phyloP scores from a whole-genome alignment of 495 filamentous ascomycete species.

The Hypoxylon cercidicola region DNA sequence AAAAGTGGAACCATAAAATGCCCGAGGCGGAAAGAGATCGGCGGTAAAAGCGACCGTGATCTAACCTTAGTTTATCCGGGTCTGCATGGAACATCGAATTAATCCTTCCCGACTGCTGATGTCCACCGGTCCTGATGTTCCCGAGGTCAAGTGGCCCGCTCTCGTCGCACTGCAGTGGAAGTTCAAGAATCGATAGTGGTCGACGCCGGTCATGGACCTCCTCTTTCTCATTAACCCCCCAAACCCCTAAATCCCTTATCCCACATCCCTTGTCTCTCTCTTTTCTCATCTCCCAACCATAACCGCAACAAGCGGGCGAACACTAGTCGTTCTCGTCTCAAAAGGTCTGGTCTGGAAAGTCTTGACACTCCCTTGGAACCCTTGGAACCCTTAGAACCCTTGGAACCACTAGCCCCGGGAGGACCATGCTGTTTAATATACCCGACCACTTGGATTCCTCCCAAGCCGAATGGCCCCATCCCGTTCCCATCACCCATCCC shows the following conservation, averaged over 20 bases:
- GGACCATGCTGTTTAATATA: conserved; percentile 37
- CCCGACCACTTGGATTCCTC: conserved; percentile 42
- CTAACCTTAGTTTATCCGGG: no score
- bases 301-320: neutral
- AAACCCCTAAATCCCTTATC: neutral
- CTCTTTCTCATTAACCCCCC: no score
- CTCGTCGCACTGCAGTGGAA: no score
- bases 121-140: no score
- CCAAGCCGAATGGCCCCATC: conserved; percentile 24
- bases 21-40: no score
- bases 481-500: conserved; percentile 38
- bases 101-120: no score
- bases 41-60: no score
- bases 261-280: neutral
- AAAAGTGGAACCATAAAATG: no score
- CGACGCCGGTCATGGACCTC: neutral
- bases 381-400: conserved; percentile 18
- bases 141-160: no score
- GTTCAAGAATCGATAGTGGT: no score
- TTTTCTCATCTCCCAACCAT: neutral
- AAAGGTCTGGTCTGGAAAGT: conserved; percentile 13
- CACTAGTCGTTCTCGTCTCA: conserved; percentile 7
- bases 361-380: neutral
- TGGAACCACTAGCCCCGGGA: conserved; percentile 32
- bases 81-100: no score